These are phyloP conservation scores for Phaffomyces opuntiae DNA, from an alignment of 805 yeast genomes.

Conservation along the genomic window DNA sequence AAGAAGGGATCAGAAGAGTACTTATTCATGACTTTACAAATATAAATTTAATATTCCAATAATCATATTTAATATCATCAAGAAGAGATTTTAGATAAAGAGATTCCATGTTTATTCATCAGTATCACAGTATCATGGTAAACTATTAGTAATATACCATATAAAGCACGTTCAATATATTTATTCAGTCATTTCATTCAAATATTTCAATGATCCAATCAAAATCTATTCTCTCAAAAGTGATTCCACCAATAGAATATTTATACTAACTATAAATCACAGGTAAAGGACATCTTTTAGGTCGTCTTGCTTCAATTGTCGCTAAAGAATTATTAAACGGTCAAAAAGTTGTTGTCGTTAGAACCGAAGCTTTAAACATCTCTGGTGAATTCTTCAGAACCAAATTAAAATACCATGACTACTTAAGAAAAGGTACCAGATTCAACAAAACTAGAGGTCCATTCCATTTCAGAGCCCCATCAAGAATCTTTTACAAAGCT, in stretches of 20 bases:
- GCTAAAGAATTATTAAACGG: constrained; percentile 99
- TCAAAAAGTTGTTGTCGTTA: constrained; percentile 94
- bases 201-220: too few relatives aligned
- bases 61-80: too few relatives aligned
- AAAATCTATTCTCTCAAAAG: neutral
- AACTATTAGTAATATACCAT: too few relatives aligned
- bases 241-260: too few relatives aligned
- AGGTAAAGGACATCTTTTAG: constrained; percentile 98
- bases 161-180: too few relatives aligned
- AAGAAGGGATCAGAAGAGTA: neutral
- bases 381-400: constrained; percentile 99
- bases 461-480: constrained; percentile 99
- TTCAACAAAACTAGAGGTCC: constrained; percentile 99
- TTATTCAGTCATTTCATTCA: too few relatives aligned
- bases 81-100: too few relatives aligned
- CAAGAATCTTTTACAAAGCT: constrained; percentile 99
- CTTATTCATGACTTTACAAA: neutral
- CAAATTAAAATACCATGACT: constrained; percentile 99
- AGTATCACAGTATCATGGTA: too few relatives aligned
- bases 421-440: constrained; percentile 98
- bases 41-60: too few relatives aligned
- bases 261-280: constrained; percentile 19
- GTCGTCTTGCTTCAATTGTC: constrained; percentile 98
- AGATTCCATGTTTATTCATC: too few relatives aligned
- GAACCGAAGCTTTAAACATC: constrained; percentile 97